Conservation (phyloP, 2,329 filamentous ascomycete genomes). For the Diaporthe sp. region DNA sequence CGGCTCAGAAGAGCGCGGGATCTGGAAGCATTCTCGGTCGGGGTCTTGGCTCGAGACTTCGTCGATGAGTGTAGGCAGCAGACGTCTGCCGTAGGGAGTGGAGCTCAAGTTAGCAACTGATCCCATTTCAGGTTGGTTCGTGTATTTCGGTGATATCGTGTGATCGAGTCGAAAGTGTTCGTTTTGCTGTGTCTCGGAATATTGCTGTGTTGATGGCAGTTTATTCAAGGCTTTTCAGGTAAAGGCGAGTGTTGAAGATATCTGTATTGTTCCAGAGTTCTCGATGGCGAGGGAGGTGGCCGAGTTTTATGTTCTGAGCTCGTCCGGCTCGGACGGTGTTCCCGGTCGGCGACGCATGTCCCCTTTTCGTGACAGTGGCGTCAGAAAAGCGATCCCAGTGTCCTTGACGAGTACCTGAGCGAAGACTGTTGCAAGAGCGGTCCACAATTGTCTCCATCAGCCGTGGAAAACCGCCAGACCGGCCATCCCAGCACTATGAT, state of each 20-base stretch:
- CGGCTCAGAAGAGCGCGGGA: constrained; percentile 33
- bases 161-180: background rate
- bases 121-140: constrained; percentile 25
- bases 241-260: background rate
- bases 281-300: background rate
- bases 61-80: constrained; percentile 41
- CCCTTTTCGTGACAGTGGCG: constrained; percentile 7
- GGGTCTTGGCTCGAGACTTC: constrained; percentile 38
- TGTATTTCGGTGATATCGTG: background rate
- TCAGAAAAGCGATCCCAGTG: background rate
- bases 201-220: background rate
- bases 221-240: background rate
- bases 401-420: constrained; percentile 6
- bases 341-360: background rate
- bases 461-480: background rate
- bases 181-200: background rate
- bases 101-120: constrained; percentile 34
- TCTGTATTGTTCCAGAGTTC: background rate
- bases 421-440: background rate
- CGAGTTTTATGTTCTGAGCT: constrained; percentile 5
- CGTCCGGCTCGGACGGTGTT: background rate
- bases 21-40: constrained; percentile 39
- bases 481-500: background rate
- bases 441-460: constrained; percentile 14
- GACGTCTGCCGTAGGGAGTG: constrained; percentile 35